Evolutionary conservation across 768 basidiomycete genomes (phyloP).

Genomic region (Hirschioporus abietinus): DNA sequence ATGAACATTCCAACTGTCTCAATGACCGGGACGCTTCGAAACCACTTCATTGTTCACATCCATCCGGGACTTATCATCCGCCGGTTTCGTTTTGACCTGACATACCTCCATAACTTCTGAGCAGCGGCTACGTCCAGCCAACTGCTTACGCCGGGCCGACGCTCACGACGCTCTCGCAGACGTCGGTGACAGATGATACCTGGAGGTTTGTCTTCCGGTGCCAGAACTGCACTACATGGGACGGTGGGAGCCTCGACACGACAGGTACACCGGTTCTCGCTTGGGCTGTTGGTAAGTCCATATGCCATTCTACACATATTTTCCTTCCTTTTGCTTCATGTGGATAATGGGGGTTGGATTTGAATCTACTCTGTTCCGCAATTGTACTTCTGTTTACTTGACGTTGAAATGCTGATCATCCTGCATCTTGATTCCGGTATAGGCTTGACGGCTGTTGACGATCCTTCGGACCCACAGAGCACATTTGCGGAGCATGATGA

Average conservation of each 20-base stretch:
- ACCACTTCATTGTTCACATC: too few relatives aligned
- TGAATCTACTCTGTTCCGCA: neutral
- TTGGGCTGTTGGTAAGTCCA: conserved; percentile 32
- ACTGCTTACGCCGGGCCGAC: conserved; percentile 42
- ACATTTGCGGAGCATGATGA: conserved; percentile 54
- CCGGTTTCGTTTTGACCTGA: neutral
- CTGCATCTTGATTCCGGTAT: neutral
- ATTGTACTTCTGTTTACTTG: neutral
- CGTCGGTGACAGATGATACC: conserved; percentile 50
- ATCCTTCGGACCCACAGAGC: conserved; percentile 45
- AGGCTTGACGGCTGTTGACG: conserved; percentile 30
- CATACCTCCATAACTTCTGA: conserved; percentile 3
- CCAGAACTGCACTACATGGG: conserved; percentile 54
- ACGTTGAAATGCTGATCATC: neutral
- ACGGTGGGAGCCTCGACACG: conserved; percentile 32
- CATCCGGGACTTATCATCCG: neutral
- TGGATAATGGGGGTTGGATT: neutral
- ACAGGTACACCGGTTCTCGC: conserved; percentile 38
- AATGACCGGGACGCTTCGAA: neutral
- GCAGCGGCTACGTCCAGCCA: conserved; percentile 47
- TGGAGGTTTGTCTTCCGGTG: conserved; percentile 71
- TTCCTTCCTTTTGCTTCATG: neutral
- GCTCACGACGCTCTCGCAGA: conserved; percentile 42
- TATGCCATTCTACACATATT: neutral
- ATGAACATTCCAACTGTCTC: neutral